phyloP scores from a whole-genome alignment of 495 filamentous ascomycete species.

The Cetradonia linearis region DNA sequence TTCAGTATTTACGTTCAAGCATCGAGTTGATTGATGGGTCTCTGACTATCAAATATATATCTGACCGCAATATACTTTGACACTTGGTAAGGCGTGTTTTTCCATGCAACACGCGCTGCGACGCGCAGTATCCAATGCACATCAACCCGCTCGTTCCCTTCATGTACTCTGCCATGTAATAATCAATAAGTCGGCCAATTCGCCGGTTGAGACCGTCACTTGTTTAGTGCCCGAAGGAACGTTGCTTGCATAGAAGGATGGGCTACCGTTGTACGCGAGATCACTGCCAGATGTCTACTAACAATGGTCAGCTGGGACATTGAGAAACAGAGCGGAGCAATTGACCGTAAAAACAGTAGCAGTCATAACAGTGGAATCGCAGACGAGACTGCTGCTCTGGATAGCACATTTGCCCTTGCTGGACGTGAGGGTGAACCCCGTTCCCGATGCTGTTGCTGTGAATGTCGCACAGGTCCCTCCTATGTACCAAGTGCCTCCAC shows the following conservation, averaged over 20 bases:
- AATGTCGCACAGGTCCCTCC: slow-evolving; percentile 62
- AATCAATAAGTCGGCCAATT: slow-evolving; percentile 24
- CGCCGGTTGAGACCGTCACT: slow-evolving; percentile 29
- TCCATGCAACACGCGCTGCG: background rate
- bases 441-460: slow-evolving; percentile 40
- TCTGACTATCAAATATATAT: too few relatives aligned
- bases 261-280: slow-evolving; percentile 39
- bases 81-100: too few relatives aligned
- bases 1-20: too few relatives aligned
- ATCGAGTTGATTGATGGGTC: too few relatives aligned
- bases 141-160: too few relatives aligned
- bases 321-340: background rate
- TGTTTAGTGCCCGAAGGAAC: slow-evolving; percentile 44
- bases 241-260: slow-evolving; percentile 48
- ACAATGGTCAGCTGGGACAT: background rate
- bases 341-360: slow-evolving; percentile 35
- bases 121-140: background rate
- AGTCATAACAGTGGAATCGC: slow-evolving; percentile 36
- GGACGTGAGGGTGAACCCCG: slow-evolving; percentile 48
- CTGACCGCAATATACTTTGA: too few relatives aligned
- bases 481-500: slow-evolving; percentile 57
- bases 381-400: slow-evolving; percentile 38
- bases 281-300: slow-evolving; percentile 30
- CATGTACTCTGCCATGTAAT: slow-evolving; percentile 27
- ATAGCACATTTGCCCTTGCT: slow-evolving; percentile 51